These are phyloP conservation scores for Halteria grandinella DNA, from an alignment of 73 alveolate genomes.

Conservation along the genomic window DNA sequence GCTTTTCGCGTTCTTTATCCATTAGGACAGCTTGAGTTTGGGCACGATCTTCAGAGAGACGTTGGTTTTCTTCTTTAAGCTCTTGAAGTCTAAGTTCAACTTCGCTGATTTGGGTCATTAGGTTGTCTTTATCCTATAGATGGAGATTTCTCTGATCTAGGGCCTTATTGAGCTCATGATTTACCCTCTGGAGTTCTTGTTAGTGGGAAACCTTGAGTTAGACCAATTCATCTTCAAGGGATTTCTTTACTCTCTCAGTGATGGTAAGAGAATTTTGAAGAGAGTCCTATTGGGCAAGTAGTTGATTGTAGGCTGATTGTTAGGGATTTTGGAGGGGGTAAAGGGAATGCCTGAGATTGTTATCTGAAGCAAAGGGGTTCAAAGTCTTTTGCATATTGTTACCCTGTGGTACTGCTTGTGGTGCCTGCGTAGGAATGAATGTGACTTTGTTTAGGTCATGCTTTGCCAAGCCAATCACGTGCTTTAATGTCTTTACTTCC, in stretches of 20 bases:
- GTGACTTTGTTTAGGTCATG: constrained; percentile 19
- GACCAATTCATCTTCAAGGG: constrained; percentile 48
- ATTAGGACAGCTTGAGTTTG: not conserved
- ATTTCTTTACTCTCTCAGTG: constrained; percentile 48
- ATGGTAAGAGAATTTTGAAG: constrained; percentile 19
- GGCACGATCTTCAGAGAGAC: not conserved
- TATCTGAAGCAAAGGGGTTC: too few relatives aligned
- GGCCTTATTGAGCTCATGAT: not conserved
- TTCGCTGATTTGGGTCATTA: not conserved
- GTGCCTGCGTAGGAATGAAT: too few relatives aligned
- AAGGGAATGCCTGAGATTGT: too few relatives aligned
- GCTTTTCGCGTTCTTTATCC: constrained; percentile 37
- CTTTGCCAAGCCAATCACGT: constrained; percentile 13
- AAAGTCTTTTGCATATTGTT: too few relatives aligned
- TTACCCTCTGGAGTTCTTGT: constrained; percentile 17
- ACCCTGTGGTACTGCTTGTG: too few relatives aligned
- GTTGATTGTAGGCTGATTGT: not conserved
- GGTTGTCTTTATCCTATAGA: constrained; percentile 12
- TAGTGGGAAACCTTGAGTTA: constrained; percentile 41
- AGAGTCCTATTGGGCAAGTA: not conserved
- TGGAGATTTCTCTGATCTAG: constrained; percentile 5
- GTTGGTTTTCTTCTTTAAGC: not conserved
- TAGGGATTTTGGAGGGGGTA: too few relatives aligned
- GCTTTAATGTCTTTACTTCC: constrained; percentile 35
- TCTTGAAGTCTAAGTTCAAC: constrained; percentile 7